Conservation (phyloP, 2,329 filamentous ascomycete species). For the Exophiala sp. region DNA sequence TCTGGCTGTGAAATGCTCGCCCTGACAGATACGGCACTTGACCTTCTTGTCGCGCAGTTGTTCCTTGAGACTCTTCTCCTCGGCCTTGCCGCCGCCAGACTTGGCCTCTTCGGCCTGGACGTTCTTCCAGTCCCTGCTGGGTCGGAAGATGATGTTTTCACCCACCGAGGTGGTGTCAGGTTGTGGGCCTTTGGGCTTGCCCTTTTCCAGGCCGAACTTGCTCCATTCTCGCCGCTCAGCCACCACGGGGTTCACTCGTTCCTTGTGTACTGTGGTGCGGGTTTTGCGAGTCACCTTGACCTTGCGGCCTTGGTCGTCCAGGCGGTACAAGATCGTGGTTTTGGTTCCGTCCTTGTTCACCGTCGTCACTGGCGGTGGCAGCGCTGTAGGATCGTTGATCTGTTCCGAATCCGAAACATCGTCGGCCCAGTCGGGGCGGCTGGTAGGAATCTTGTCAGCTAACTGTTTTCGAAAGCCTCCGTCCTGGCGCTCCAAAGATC, state of each 20-base stretch:
- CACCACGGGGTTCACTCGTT: constrained; percentile 92
- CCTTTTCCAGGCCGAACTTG: constrained; percentile 88
- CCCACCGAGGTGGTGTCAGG: constrained; percentile 86
- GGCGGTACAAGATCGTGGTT: constrained; percentile 82
- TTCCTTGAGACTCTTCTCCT: constrained; percentile 60
- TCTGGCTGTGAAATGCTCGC: constrained; percentile 97
- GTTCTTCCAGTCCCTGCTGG: constrained; percentile 87
- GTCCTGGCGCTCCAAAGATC: neutral
- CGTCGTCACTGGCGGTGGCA: constrained; percentile 81
- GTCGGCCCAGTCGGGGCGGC: constrained; percentile 30
- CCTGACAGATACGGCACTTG: constrained; percentile 98
- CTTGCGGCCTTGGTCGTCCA: constrained; percentile 91
- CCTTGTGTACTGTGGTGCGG: constrained; percentile 83
- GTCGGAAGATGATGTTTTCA: constrained; percentile 97
- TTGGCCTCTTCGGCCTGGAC: constrained; percentile 68
- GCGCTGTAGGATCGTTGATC: constrained; percentile 76
- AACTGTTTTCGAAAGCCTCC: neutral
- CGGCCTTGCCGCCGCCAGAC: constrained; percentile 49
- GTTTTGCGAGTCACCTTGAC: constrained; percentile 96
- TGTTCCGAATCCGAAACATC: constrained; percentile 66
- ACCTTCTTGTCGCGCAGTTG: constrained; percentile 96
- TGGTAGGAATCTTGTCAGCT: constrained; percentile 18
- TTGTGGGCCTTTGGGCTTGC: constrained; percentile 74
- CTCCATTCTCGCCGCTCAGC: constrained; percentile 87
- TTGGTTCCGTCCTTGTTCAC: constrained; percentile 98